Conservation (phyloP, 1,139 yeast genomes). For the Groenewaldozyma sp. region DNA sequence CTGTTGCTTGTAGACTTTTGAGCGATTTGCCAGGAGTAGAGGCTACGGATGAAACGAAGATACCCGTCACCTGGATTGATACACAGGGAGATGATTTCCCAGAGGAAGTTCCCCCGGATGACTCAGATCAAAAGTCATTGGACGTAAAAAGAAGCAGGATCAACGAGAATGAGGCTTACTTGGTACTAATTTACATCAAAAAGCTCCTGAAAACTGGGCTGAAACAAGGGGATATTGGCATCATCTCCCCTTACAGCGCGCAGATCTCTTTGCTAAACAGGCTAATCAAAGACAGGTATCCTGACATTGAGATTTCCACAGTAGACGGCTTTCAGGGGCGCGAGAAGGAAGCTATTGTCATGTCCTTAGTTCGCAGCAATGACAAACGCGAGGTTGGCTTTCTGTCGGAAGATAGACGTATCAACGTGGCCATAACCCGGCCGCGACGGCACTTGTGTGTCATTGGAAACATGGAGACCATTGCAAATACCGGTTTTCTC, state of each 20-base stretch:
- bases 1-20: constrained; percentile 47
- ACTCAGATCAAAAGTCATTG: constrained; percentile 17
- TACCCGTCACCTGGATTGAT: constrained; percentile 69
- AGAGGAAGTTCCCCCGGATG: constrained; percentile 37
- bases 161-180: constrained; percentile 62
- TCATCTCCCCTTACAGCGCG: constrained; percentile 84
- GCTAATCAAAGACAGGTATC: constrained; percentile 37
- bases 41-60: constrained; percentile 36
- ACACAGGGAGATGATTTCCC: constrained; percentile 80
- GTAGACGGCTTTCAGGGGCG: constrained; percentile 93
- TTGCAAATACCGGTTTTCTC: constrained; percentile 44
- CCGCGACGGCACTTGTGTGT: constrained; percentile 80
- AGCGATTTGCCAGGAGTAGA: constrained; percentile 48
- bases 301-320: constrained; percentile 67
- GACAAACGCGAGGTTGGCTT: constrained; percentile 62
- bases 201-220: constrained; percentile 42
- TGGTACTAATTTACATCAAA: constrained; percentile 50
- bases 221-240: constrained; percentile 47
- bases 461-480: constrained; percentile 79
- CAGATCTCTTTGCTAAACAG: constrained; percentile 61
- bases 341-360: constrained; percentile 74
- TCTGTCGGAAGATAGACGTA: constrained; percentile 50
- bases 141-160: constrained; percentile 35
- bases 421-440: constrained; percentile 89
- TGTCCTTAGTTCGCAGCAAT: constrained; percentile 77